phyloP scores from a whole-genome alignment of 2,329 filamentous ascomycete genomes.

The Pseudodiploospora longispora region DNA sequence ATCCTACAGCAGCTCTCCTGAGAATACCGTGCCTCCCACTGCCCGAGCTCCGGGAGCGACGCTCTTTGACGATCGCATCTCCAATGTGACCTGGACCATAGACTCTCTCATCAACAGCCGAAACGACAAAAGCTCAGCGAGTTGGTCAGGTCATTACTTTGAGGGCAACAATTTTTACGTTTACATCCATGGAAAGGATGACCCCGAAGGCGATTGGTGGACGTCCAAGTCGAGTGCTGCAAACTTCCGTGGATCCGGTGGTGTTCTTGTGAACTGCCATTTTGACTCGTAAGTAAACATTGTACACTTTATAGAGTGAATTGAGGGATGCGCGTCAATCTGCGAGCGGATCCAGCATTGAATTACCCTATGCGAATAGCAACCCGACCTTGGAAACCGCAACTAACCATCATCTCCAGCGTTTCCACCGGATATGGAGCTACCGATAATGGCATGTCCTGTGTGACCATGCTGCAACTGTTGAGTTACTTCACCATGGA shows the following conservation, averaged over 20 bases:
- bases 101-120: slow-evolving; percentile 11
- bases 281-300: slow-evolving; percentile 58
- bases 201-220: slow-evolving; percentile 70
- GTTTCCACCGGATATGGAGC: slow-evolving; percentile 89
- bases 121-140: slow-evolving; percentile 11
- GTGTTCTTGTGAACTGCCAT: slow-evolving; percentile 89
- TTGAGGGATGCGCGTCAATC: too few relatives aligned
- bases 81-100: slow-evolving; percentile 64
- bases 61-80: slow-evolving; percentile 69
- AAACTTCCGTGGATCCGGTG: slow-evolving; percentile 53
- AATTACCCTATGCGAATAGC: too few relatives aligned
- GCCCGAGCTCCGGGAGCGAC: slow-evolving; percentile 35
- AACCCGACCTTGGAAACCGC: too few relatives aligned
- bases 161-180: slow-evolving; percentile 89
- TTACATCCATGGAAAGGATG: slow-evolving; percentile 76
- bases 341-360: too few relatives aligned
- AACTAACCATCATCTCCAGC: slow-evolving; percentile 32
- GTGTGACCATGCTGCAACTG: slow-evolving; percentile 77
- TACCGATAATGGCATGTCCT: slow-evolving; percentile 87
- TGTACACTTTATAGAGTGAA: too few relatives aligned
- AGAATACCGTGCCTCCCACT: neutral
- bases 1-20: neutral
- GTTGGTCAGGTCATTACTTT: slow-evolving; percentile 61
- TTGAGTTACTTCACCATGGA: slow-evolving; percentile 75
- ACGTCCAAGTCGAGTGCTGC: slow-evolving; percentile 31